phyloP scores from a whole-genome alignment of 140 eudicot species.

The Stevia rebaudiana region DNA sequence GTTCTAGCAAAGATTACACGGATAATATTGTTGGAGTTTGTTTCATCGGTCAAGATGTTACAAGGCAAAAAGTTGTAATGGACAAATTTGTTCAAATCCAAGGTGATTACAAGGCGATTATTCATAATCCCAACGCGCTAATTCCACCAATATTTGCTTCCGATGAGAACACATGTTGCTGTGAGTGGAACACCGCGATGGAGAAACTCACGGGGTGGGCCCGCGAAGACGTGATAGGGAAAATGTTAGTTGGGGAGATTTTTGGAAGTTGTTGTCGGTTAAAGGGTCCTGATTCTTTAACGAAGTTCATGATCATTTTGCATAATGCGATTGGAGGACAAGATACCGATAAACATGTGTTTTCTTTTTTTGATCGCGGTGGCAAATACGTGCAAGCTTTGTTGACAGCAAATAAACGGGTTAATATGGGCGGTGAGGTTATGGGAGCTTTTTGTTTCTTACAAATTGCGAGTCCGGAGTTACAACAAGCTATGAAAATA shows the following conservation, averaged over 20 bases:
- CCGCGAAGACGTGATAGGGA: conserved; percentile 58
- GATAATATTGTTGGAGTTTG: conserved; percentile 78
- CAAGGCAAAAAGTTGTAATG: conserved; percentile 75
- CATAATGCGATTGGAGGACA: conserved; percentile 87
- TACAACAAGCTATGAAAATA: conserved; percentile 62
- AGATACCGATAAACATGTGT: conserved; percentile 62
- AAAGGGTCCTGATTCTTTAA: conserved; percentile 82
- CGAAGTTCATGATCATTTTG: conserved; percentile 86
- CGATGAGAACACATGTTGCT: conserved; percentile 84
- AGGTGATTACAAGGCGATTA: conserved; percentile 83
- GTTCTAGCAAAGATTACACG: conserved; percentile 76
- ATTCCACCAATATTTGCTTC: conserved; percentile 98
- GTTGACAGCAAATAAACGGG: conserved; percentile 85
- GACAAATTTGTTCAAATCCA: conserved; percentile 83
- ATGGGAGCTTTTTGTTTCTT: conserved; percentile 88
- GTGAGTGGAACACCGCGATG: conserved; percentile 95
- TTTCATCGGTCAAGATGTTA: conserved; percentile 91
- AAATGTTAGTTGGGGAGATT: conserved; percentile 81
- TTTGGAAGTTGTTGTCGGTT: conserved; percentile 79
- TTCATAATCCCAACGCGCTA: conserved; percentile 80
- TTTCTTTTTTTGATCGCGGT: conserved; percentile 63
- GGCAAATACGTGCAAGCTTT: conserved; percentile 83
- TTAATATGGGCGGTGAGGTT: conserved; percentile 57
- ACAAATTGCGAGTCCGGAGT: conserved; percentile 80
- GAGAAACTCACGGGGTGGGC: conserved; percentile 91